phyloP scores from a whole-genome alignment of 1,284 basidiomycete species.

The Irpex rosettiformis region DNA sequence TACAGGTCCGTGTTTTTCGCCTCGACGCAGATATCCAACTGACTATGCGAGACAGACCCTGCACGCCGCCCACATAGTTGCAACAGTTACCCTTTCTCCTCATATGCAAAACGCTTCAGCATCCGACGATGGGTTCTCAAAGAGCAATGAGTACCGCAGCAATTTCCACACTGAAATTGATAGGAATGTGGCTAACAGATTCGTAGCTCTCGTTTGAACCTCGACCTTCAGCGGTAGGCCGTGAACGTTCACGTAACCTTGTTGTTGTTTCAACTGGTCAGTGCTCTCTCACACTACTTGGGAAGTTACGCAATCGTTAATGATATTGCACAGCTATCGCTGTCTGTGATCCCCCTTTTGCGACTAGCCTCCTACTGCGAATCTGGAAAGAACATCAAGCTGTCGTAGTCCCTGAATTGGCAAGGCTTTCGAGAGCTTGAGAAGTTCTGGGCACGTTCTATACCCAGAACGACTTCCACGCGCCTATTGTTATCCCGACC shows the following conservation, averaged over 20 bases:
- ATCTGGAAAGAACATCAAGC: neutral
- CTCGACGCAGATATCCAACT: too few relatives aligned
- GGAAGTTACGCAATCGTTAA: neutral
- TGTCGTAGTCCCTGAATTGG: slow-evolving; percentile 5
- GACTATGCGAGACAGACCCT: too few relatives aligned
- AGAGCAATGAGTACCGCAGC: too few relatives aligned
- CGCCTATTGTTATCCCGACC: neutral
- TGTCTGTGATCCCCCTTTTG: neutral
- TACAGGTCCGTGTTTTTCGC: too few relatives aligned
- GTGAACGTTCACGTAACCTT: neutral
- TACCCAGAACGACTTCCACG: neutral
- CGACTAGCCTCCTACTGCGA: neutral
- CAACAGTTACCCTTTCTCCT: too few relatives aligned
- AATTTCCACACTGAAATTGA: too few relatives aligned
- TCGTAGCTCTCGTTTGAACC: neutral
- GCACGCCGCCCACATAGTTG: too few relatives aligned
- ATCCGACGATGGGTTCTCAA: too few relatives aligned
- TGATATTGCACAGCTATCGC: neutral
- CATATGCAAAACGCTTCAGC: too few relatives aligned
- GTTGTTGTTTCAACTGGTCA: neutral
- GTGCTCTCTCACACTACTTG: neutral
- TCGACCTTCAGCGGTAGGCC: neutral
- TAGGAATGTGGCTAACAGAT: too few relatives aligned
- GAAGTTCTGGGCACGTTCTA: neutral
- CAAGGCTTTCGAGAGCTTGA: slow-evolving; percentile 5